phyloP scores from a whole-genome alignment of 768 basidiomycete species.

The Coprinopsis sp. region DNA sequence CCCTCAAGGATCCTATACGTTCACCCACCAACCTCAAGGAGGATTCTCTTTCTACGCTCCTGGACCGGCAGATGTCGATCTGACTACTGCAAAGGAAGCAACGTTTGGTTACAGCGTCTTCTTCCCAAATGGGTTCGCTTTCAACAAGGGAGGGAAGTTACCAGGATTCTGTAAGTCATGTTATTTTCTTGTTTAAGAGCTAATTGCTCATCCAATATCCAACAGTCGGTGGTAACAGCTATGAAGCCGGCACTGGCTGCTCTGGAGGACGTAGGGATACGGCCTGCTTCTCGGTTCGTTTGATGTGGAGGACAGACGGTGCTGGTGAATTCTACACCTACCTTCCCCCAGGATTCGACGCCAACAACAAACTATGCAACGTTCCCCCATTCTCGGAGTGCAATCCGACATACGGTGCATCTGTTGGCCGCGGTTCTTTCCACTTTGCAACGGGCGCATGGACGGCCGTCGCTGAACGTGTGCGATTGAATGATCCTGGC shows the following conservation, averaged over 20 bases:
- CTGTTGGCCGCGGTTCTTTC: constrained; percentile 67
- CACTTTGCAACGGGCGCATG: constrained; percentile 57
- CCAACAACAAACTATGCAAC: constrained; percentile 47
- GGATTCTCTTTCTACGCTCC: constrained; percentile 72
- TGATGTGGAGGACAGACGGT: constrained; percentile 65
- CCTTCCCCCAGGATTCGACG: constrained; percentile 45
- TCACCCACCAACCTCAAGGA: constrained; percentile 40
- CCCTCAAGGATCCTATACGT: constrained; percentile 53
- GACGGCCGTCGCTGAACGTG: constrained; percentile 62
- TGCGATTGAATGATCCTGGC: constrained; percentile 69
- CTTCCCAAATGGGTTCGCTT: constrained; percentile 59
- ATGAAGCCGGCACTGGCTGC: constrained; percentile 45
- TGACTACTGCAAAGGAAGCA: constrained; percentile 59
- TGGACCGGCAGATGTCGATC: constrained; percentile 46
- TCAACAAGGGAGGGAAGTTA: constrained; percentile 64
- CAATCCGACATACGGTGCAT: constrained; percentile 61
- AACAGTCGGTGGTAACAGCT: constrained; percentile 52
- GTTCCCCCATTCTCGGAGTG: constrained; percentile 45
- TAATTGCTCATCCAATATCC: constrained; percentile 6
- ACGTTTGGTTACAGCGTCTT: constrained; percentile 58
- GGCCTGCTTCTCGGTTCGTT: constrained; percentile 57
- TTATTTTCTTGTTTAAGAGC: background rate
- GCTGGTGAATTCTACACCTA: constrained; percentile 70
- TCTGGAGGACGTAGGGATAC: constrained; percentile 59
- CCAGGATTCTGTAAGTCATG: constrained; percentile 60